Base-by-base conservation (phyloP, 2,329 filamentous ascomycete species). In the Fusarium concolor region DNA sequence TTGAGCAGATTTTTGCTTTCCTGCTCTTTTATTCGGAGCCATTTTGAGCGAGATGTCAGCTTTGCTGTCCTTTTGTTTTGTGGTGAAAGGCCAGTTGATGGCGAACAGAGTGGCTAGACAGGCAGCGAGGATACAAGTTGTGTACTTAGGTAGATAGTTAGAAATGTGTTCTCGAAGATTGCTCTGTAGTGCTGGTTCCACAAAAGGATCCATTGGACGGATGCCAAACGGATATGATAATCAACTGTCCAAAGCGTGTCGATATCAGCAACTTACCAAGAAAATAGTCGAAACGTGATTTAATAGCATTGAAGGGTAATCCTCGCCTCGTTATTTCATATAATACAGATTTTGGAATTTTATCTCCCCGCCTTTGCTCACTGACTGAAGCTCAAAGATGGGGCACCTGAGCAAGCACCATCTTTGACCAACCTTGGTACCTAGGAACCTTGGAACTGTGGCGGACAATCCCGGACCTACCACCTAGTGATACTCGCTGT, bases 1-100 rank as follows among this genome's bases (percentile, higher is more conserved):
- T 65, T 71, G 66, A 70, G 59, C 20, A 56, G 33, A 68, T 37
- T 66, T 79, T 76, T 59, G 74, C 59, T 79, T 81, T 41, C 70
- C 76, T 18, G 71, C 49, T 63, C 73, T 75, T 74, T 81, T 79
- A 44, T 73, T 54, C 6, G 79, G 76, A 49, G 76, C 76, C 77
- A 79, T 79, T 47, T 31, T 58, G n/a, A 29, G 12, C 15, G 43
- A 22, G 37, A 18, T 31, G 5, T 29, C n/a, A n/a, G 12, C 14
- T 10, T 33, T 15, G 22, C 17, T 39, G 24, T 39, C n/a, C 28
- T 10, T 43, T 15, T 35, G 49, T 31, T 46, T 45, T 41, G 38
- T 43, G 42, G 28, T 43, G 22, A 38, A 33, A 71, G 39, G 24
- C 10, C 37, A 38, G 63, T 18, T 43, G 53, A 57, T 50, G 37